A percentile compares a stretch with the other conserved stretches of the same genome.
Evolutionary conservation across 2,329 filamentous ascomycete genomes (phyloP).

Genomic region (Diaporthe batatas): DNA sequence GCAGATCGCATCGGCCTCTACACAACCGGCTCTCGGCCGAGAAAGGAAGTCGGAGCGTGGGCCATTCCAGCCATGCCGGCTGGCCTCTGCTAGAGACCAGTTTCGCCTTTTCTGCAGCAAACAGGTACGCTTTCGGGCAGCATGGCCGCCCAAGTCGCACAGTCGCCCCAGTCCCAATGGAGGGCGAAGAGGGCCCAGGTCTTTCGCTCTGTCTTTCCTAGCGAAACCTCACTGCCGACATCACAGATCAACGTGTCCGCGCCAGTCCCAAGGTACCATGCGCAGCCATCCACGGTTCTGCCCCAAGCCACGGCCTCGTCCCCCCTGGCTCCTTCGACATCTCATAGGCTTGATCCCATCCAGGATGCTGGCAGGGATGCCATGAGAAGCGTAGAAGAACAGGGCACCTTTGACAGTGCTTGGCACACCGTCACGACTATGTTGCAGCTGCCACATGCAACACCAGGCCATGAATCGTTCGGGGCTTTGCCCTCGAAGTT

Average conservation of each 20-base stretch:
- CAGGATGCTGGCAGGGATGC: conserved; percentile 32
- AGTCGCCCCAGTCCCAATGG: conserved; percentile 55
- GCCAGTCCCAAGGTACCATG: conserved; percentile 49
- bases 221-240: conserved; percentile 63
- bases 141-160: conserved; percentile 38
- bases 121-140: neutral
- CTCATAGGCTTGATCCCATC: conserved; percentile 14
- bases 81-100: neutral
- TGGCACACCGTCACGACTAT: conserved; percentile 73
- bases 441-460: conserved; percentile 69
- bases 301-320: conserved; percentile 34
- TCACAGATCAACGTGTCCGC: conserved; percentile 57
- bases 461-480: conserved; percentile 67
- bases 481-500: conserved; percentile 60
- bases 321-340: conserved; percentile 20
- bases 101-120: neutral
- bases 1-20: no score
- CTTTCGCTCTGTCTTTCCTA: conserved; percentile 69
- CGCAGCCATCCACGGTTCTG: conserved; percentile 36
- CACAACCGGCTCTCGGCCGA: no score
- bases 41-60: no score
- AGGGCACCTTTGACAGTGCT: conserved; percentile 70
- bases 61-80: neutral
- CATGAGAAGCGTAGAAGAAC: conserved; percentile 56
- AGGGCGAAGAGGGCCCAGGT: conserved; percentile 62